phyloP scores from a whole-genome alignment of 2,329 filamentous ascomycete genomes.

The Scytalidium sp. region DNA sequence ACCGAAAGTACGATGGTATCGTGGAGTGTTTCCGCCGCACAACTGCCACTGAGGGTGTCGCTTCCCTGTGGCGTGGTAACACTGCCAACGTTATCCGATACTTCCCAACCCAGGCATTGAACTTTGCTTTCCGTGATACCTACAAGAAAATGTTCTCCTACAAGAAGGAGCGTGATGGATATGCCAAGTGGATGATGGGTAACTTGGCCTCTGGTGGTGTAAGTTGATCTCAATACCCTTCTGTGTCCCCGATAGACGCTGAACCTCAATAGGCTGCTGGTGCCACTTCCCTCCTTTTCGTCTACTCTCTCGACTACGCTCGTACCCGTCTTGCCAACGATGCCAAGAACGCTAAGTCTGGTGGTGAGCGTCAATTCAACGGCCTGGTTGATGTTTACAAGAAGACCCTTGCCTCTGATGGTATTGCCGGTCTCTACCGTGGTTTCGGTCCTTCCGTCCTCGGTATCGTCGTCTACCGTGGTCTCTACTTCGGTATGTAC shows the following conservation, averaged over 20 bases:
- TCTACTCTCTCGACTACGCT: constrained; percentile 99
- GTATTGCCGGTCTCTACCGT: constrained; percentile 99
- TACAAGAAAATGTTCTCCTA: constrained; percentile 99
- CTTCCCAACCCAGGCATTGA: constrained; percentile 99
- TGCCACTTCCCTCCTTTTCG: constrained; percentile 99
- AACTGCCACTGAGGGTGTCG: constrained; percentile 83
- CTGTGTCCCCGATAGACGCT: constrained; percentile 2
- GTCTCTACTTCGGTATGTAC: constrained; percentile 99
- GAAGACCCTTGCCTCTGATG: constrained; percentile 98
- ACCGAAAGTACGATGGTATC: constrained; percentile 95
- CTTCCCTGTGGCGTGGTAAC: constrained; percentile 99
- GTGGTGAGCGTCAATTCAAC: constrained; percentile 99
- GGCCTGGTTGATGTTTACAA: constrained; percentile 99
- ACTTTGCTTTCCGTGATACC: constrained; percentile 99
- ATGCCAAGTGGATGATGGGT: constrained; percentile 98
- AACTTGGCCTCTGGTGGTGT: constrained; percentile 99
- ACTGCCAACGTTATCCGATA: constrained; percentile 99
- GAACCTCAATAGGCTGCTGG: constrained; percentile 68
- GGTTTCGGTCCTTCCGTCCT: constrained; percentile 99
- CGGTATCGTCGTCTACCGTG: constrained; percentile 99
- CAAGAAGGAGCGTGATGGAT: constrained; percentile 99
- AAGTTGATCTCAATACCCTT: constrained; percentile 43
- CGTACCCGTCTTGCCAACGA: constrained; percentile 99
- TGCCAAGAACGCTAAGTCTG: constrained; percentile 95
- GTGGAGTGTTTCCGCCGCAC: constrained; percentile 94